Evolutionary conservation across 1,284 basidiomycete genomes (phyloP).

Genomic region (Schizophyllum amplum): DNA sequence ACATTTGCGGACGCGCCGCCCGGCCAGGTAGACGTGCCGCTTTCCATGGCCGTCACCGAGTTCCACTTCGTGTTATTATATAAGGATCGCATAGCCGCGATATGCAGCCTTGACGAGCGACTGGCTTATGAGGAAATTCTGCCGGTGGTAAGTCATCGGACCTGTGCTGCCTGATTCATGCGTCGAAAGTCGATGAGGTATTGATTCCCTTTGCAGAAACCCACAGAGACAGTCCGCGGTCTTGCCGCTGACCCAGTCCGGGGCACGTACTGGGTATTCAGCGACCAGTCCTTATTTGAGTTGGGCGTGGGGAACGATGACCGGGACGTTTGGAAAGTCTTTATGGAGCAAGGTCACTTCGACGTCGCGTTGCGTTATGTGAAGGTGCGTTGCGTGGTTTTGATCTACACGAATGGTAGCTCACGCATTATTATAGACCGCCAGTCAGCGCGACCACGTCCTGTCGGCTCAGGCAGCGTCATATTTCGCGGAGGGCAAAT

Average conservation of each 20-base stretch:
- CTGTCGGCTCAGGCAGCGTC: conserved; percentile 80
- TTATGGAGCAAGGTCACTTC: conserved; percentile 73
- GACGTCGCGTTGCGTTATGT: conserved; percentile 76
- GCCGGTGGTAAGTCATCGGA: conserved; percentile 52
- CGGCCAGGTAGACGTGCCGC: conserved; percentile 35
- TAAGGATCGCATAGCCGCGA: conserved; percentile 67
- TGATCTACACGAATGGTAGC: conserved; percentile 3
- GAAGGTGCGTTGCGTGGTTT: conserved; percentile 45
- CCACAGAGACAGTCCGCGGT: conserved; percentile 64
- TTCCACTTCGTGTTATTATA: conserved; percentile 92
- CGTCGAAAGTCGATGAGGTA: not conserved
- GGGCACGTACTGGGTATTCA: conserved; percentile 93
- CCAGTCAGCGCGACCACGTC: conserved; percentile 79
- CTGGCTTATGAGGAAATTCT: conserved; percentile 80
- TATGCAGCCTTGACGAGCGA: conserved; percentile 78
- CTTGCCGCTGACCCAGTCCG: conserved; percentile 79
- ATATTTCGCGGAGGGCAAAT: conserved; percentile 78
- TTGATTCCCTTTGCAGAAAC: conserved; percentile 40
- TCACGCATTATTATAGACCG: conserved; percentile 46
- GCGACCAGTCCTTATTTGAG: conserved; percentile 86
- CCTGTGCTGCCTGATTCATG: no score
- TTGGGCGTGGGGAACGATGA: conserved; percentile 84
- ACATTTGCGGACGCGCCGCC: conserved; percentile 21
- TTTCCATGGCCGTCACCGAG: conserved; percentile 81
- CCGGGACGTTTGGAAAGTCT: conserved; percentile 91